Evolutionary conservation across 2,329 filamentous ascomycete species (phyloP), one percentile per base, ranked within the genome.

Genomic region (Fusarium floridanum): DNA sequence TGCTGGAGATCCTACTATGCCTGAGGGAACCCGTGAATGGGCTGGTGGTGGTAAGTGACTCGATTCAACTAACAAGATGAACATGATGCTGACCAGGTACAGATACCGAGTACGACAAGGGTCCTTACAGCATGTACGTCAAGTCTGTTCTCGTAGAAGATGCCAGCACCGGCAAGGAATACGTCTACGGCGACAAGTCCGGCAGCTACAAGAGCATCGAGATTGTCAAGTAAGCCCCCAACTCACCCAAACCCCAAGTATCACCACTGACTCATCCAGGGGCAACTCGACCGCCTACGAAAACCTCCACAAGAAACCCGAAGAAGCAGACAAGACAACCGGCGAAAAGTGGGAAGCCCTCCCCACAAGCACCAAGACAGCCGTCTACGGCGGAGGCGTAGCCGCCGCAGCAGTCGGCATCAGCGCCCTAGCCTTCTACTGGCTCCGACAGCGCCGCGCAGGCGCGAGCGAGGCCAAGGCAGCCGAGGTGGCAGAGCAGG

Each of bases 71-170:
- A 12, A 1, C 16, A 9, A 0, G 0, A 14, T 20, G 17, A 4
- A 11, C 11, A 2, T 27, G 9, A 10, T 14, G 22, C 72, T 74
- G 32, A 74, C 22, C 12, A 55, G 1, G 4, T 5, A 0, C 16
- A 74, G 72, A 85, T 62, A 94, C 92, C 48, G 87, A 95, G 81
- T 95, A 92, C 81, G 80, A 81, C 60, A 79, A 89, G 29, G 91
- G 86, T 0, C 94, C 94, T 1, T 96, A 90, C 84, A 91, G 87
- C 77, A 95, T 95, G 93, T 91, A 89, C 70, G 88, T 96, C 74
- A 89, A 93, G 85, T 90, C 87, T 34, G 85, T 85, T 14, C 80
- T 80, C 20, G 81, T 90, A 3, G 84, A 90, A 64, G 90, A 92
- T 75, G 90, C 89, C 83, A 89, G 88, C 78, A 88, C 86, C 60